Evolutionary conservation across 108 stramenopile species (phyloP), one percentile per base, ranked within the genome.

Genomic region (Nitzschia putrida): DNA sequence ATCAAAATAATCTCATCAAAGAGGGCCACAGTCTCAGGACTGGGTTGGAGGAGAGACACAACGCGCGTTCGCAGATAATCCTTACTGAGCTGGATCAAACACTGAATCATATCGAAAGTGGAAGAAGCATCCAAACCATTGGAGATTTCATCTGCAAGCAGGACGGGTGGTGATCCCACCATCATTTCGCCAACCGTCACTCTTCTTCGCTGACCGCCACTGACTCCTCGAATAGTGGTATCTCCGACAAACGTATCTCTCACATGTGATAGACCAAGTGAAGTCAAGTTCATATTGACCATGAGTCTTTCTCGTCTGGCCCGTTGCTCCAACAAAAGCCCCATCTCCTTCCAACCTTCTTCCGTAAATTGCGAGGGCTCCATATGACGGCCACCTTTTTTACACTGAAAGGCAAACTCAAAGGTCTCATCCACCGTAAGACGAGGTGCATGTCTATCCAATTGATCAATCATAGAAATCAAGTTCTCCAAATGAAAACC

Each of bases 101-200:
- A 43, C 9, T 73, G 60, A 23, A 80, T 64, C 68, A 90, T 87
- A 58, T 90, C 86, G 64, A 79, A 82, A 3, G 93, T 90, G 9
- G 86, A 83, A 0, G 84, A 68, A 11, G 92, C 83, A 82, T 94
- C 93, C 66, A 96, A 73, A 16, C 93, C 95, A 18, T 89, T 89
- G 8, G 89, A 88, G 23, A 92, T 93, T 77, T 94, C 93, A 84
- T 96, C 95, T 7, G 90, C 85, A 69, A 91, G 87, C 1, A 93
- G 71, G 8, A 93, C 75, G 14, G 85, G 80, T 49, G 80, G 79
- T 41, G 76, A 80, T 10, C 68, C 72, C 50, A 80, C 64, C 65
- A 92, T 73, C 86, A 97, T 93, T 81, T 93, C 96, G 14, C 88
- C 96, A 18, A 95, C 82, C 12, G 91, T 92, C 23, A 91, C 90